Base-by-base conservation (phyloP, 352 stramenopile species). In the Phytophthora fragariaefolia region DNA sequence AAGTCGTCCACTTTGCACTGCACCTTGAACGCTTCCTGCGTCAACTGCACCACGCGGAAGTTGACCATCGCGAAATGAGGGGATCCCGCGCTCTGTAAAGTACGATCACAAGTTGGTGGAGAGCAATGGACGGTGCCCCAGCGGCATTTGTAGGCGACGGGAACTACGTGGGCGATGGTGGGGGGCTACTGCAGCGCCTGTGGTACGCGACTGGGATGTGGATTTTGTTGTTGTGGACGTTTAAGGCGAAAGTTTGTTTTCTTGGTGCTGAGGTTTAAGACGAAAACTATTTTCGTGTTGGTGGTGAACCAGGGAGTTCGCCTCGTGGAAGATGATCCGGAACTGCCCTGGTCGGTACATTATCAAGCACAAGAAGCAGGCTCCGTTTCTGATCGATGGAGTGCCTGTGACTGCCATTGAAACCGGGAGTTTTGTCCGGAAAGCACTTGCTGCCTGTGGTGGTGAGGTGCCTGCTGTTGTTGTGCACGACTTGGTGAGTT, bases 261-360 rank as follows among this genome's bases (percentile, higher is more conserved):
- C 36, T 43, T 43, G 36, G 0, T 43, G n/a, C n/a, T n/a, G 32
- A 43, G 8, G 8, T 26, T 47, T n/a, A n/a, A n/a, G n/a, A n/a
- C n/a, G 28, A 23, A 30, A 42, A 20, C 22, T 60, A 32, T 64
- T 42, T 47, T 22, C 10, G 45, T 20, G 36, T 22, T 42, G 30
- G 22, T 66, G 47, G 34, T n/a, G n/a, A n/a, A 45, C 4, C 27
- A 91, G 83, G 83, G 76, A 86, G 8, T 85, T 80, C 48, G 80
- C 73, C 49, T 66, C 53, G 38, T 92, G 83, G 79, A 85, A 87
- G n/a, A 90, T 87, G 80, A 92, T 92, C 62, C 74, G 74, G 17
- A 88, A 85, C 38, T 92, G 80, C 36, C 83, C 83, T 4, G 83
- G 83, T 0, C 74, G 80, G 4, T 92, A 90, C 68, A 79, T 87